Conservation (phyloP, 1,284 basidiomycete species). For the Irpex rosettiformis region DNA sequence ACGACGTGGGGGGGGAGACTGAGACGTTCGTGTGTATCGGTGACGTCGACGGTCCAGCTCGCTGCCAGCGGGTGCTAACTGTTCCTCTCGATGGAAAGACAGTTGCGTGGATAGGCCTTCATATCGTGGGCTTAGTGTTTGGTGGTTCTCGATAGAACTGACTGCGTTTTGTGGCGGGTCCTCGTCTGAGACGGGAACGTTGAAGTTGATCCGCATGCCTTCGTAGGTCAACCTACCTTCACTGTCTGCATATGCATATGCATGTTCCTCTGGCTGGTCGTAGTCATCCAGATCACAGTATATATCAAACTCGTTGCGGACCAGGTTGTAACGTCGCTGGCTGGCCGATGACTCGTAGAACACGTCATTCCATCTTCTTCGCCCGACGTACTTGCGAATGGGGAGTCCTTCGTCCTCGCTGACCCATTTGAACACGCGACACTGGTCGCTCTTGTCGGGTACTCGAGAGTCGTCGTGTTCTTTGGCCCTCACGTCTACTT, state of each 20-base stretch:
- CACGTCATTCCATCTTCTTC: neutral
- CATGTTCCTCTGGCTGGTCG: neutral
- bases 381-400: neutral
- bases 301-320: neutral
- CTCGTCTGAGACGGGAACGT: neutral
- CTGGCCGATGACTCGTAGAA: neutral
- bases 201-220: neutral
- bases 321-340: neutral
- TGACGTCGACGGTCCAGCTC: too few relatives aligned
- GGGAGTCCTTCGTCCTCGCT: neutral
- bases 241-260: neutral
- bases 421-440: neutral
- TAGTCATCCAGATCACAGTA: neutral
- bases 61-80: too few relatives aligned
- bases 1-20: too few relatives aligned
- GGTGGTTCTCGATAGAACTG: too few relatives aligned
- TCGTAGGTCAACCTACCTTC: too few relatives aligned
- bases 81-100: too few relatives aligned
- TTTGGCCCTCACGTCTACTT: neutral
- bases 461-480: neutral
- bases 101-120: too few relatives aligned
- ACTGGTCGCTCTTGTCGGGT: neutral
- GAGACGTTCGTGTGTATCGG: too few relatives aligned
- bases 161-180: too few relatives aligned
- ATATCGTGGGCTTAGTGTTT: too few relatives aligned